Evolutionary conservation across 768 basidiomycete genomes (phyloP).

Genomic region (Russula ochroleuca): DNA sequence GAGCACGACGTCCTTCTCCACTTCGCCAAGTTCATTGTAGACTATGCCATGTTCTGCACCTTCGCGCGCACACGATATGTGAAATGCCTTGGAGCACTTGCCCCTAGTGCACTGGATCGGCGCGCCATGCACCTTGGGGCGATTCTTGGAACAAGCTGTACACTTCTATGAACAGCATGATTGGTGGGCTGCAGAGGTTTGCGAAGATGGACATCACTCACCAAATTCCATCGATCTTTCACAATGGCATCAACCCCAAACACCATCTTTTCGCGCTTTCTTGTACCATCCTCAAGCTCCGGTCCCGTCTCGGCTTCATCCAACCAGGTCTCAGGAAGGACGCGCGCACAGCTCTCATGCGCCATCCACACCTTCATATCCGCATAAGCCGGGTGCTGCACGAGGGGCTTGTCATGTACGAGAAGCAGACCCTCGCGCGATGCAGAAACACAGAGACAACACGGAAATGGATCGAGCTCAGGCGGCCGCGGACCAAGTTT

Average conservation of each 20-base stretch:
- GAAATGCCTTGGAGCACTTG: conserved; percentile 90
- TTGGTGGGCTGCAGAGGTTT: background rate
- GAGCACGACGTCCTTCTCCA: conserved; percentile 78
- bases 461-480: conserved; percentile 56
- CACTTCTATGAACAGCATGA: conserved; percentile 67
- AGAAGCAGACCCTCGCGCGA: conserved; percentile 51
- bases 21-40: conserved; percentile 59
- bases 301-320: conserved; percentile 53
- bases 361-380: conserved; percentile 56
- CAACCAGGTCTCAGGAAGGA: conserved; percentile 91
- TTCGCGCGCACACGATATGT: conserved; percentile 81
- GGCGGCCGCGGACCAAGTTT: conserved; percentile 62
- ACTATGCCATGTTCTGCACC: conserved; percentile 50
- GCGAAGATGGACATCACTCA: conserved; percentile 38
- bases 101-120: conserved; percentile 93
- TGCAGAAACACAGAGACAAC: conserved; percentile 61
- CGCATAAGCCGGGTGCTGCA: conserved; percentile 21
- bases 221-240: conserved; percentile 90
- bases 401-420: conserved; percentile 61
- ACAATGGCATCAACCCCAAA: conserved; percentile 86
- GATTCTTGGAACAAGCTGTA: conserved; percentile 68
- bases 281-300: conserved; percentile 34
- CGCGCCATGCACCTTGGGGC: conserved; percentile 65
- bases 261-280: conserved; percentile 49
- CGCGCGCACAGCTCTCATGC: conserved; percentile 72